phyloP scores from a whole-genome alignment of 192 early-diverging fungal genomes.

The Radiomyces spectabilis region DNA sequence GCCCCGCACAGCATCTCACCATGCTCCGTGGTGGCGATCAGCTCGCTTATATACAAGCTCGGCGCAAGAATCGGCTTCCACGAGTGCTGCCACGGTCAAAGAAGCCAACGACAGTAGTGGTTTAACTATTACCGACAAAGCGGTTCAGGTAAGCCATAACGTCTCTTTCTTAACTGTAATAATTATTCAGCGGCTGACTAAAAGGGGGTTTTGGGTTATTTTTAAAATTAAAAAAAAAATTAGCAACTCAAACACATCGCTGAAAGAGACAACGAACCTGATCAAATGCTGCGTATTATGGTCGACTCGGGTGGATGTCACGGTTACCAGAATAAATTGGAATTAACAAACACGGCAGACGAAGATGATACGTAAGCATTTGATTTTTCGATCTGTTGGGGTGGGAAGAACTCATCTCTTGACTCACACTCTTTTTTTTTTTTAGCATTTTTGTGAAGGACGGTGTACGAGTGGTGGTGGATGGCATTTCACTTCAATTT shows the following conservation, averaged over 20 bases:
- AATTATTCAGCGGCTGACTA: neutral
- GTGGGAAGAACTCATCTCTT: too few relatives aligned
- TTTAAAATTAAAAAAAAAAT: neutral
- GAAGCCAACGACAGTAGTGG: slow-evolving; percentile 7
- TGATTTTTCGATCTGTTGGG: too few relatives aligned
- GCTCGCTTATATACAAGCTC: too few relatives aligned
- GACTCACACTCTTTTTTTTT: neutral
- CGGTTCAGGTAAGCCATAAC: slow-evolving; percentile 31
- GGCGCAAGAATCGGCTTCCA: too few relatives aligned
- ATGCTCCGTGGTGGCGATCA: too few relatives aligned
- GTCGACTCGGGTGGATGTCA: slow-evolving; percentile 87
- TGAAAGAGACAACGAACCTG: slow-evolving; percentile 33
- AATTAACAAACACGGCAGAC: slow-evolving; percentile 56
- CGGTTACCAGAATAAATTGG: slow-evolving; percentile 79
- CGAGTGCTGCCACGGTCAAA: neutral
- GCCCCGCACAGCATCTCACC: too few relatives aligned
- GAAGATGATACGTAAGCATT: slow-evolving; percentile 58
- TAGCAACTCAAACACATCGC: slow-evolving; percentile 50
- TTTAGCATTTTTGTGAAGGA: slow-evolving; percentile 57
- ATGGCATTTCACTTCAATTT: slow-evolving; percentile 64
- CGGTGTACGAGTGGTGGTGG: slow-evolving; percentile 66
- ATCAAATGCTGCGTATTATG: slow-evolving; percentile 54
- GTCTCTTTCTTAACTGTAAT: too few relatives aligned
- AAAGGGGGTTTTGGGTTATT: neutral
- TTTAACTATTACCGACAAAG: slow-evolving; percentile 40